Evolutionary conservation across 1,284 basidiomycete species (phyloP), one percentile per base, ranked within the genome.

Genomic region (Irpex rosettiformis): DNA sequence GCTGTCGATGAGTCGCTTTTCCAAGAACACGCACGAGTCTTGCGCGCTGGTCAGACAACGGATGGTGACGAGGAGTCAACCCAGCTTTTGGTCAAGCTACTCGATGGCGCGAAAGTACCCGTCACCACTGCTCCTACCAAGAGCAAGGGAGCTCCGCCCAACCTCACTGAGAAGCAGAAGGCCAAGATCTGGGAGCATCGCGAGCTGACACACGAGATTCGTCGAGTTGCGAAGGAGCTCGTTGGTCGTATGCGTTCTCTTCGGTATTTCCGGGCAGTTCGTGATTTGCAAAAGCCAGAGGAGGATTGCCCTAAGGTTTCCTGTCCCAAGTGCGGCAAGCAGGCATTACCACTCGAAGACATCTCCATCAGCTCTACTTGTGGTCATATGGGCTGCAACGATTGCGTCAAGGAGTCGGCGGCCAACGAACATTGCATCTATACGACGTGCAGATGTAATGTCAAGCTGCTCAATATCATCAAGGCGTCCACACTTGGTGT

Each of bases 251-350:
- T 94, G 43, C 87, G 94, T 29, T 96, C 94, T 0, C 78, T 93
- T 28, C 89, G 94, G 42, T 96, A 94, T 76, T 96, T 96, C 75
- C 91, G 85, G 4, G 89, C 91, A 53, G 92, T 96, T 29, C 89
- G 94, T 53, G 91, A 94, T 67, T 78, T 95, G 42, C 94, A 96
- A 70, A 88, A 84, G 65, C 85, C 92, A 64, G 78, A 76, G 51
- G 84, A 81, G 53, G 74, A 68, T 42, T 85, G 82, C 6, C 77
- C 80, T 1, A 73, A 76, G n/a, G 77, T 89, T 28, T 72, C 78
- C 13, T 93, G 90, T 64, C 84, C 85, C 2, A 25, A 25, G 48
- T 93, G 91, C 64, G 75, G 74, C 29, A 78, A 80, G 45, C 75
- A 81, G 51, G 74, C 74, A 63, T 73, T 86, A n/a, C 80, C 85